These are phyloP conservation scores for Jackrogersella minutella DNA, from an alignment of 495 filamentous ascomycete genomes.

Conservation along the genomic window DNA sequence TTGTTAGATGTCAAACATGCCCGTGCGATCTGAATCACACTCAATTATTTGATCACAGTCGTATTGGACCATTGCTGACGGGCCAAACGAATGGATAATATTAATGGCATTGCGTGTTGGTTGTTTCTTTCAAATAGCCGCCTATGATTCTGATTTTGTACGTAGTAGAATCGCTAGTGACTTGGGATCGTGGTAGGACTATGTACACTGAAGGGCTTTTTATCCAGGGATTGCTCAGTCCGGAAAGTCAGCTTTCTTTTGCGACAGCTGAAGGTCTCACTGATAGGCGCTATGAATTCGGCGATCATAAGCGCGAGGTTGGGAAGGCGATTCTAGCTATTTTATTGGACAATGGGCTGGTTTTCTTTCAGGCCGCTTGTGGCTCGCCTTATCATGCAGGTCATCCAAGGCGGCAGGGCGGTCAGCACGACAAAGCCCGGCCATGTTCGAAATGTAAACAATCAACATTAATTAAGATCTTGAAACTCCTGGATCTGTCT, in stretches of 20 bases:
- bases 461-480: slow-evolving; percentile 35
- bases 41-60: slow-evolving; percentile 35
- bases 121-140: slow-evolving; percentile 29
- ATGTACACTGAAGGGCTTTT: slow-evolving; percentile 4
- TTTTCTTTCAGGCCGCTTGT: slow-evolving; percentile 15
- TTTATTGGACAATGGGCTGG: slow-evolving; percentile 21
- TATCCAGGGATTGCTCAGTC: slow-evolving; percentile 21
- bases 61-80: slow-evolving; percentile 20
- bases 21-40: slow-evolving; percentile 38
- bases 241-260: slow-evolving; percentile 27
- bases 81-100: slow-evolving; percentile 11
- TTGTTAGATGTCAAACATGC: slow-evolving; percentile 37
- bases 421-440: slow-evolving; percentile 28
- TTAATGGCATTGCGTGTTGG: slow-evolving; percentile 18
- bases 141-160: slow-evolving; percentile 9
- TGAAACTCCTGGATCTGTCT: slow-evolving; percentile 9
- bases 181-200: slow-evolving; percentile 12
- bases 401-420: slow-evolving; percentile 34
- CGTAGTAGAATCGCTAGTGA: slow-evolving; percentile 28
- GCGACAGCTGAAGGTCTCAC: slow-evolving; percentile 32
- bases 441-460: slow-evolving; percentile 32
- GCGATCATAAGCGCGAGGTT: slow-evolving; percentile 32
- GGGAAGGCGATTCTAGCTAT: slow-evolving; percentile 5
- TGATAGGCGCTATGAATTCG: slow-evolving; percentile 31
- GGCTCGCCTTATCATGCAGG: slow-evolving; percentile 35